phyloP scores from a whole-genome alignment of 352 stramenopile species.

The Globisporangium okanoganense region DNA sequence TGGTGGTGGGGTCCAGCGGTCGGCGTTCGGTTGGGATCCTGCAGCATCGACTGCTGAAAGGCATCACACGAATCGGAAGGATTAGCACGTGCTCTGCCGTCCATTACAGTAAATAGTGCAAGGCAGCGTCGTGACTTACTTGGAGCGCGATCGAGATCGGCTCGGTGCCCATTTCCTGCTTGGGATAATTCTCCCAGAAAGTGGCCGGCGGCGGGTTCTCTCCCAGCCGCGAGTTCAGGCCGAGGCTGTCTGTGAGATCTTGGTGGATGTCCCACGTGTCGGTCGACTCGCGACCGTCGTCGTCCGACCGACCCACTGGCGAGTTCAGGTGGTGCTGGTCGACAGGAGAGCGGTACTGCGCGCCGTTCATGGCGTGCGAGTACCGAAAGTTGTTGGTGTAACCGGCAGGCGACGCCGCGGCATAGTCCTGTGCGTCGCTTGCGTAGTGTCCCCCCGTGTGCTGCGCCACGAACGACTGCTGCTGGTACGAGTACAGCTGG shows the following conservation, averaged over 20 bases:
- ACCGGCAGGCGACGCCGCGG: not conserved
- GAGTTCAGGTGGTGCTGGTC: conserved; percentile 12
- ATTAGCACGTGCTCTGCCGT: not conserved
- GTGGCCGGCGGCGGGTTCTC: conserved; percentile 37
- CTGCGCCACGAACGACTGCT: conserved; percentile 12
- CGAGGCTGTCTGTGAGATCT: conserved; percentile 20
- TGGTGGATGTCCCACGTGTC: conserved; percentile 28
- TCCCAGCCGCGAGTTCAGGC: conserved; percentile 19
- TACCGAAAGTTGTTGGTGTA: conserved; percentile 16
- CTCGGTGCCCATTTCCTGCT: conserved; percentile 25
- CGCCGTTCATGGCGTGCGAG: conserved; percentile 3
- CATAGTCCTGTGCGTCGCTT: conserved; percentile 10
- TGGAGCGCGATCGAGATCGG: conserved; percentile 24
- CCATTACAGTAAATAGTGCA: conserved; percentile 5
- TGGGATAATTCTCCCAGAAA: conserved; percentile 44
- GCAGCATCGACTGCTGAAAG: conserved; percentile 21
- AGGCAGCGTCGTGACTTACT: conserved; percentile 13
- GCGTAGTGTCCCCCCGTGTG: conserved; percentile 8
- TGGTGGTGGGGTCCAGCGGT: conserved; percentile 1
- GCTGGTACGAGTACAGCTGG: conserved; percentile 13
- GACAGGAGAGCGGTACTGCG: conserved; percentile 8
- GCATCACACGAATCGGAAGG: not conserved
- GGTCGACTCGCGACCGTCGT: conserved; percentile 21
- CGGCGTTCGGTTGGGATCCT: conserved; percentile 18
- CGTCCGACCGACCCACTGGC: conserved; percentile 2